Percentiles rank a stretch among this genome's conserved stretches.
Evolutionary conservation across 1,139 yeast genomes (phyloP).

Genomic region (Candida sp.): DNA sequence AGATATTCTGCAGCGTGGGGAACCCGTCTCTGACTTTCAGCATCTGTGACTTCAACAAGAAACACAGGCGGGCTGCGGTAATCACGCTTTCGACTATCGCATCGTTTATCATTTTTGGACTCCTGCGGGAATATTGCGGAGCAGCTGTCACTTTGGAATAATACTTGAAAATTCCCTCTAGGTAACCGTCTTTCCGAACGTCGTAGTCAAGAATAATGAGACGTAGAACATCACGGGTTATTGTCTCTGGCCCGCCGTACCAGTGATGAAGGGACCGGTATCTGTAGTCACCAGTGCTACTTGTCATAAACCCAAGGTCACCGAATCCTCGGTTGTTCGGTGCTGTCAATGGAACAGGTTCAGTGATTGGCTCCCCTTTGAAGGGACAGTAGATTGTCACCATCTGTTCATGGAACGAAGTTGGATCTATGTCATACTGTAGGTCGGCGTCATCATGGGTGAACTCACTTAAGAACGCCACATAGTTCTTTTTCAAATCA

Average conservation of each 20-base stretch:
- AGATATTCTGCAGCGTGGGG: not conserved
- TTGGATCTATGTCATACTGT: not conserved
- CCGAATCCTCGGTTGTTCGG: constrained; percentile 22
- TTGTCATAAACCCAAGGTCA: constrained; percentile 18
- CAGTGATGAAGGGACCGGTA: not conserved
- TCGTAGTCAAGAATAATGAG: constrained; percentile 26
- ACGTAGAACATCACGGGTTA: constrained; percentile 22
- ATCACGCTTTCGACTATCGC: no score
- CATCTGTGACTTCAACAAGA: no score
- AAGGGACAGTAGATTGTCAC: constrained; percentile 20
- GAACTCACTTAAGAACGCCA: not conserved
- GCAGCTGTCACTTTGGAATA: no score
- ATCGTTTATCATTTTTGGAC: no score
- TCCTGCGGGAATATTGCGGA: no score
- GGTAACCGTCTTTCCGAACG: constrained; percentile 8
- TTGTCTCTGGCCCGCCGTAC: not conserved
- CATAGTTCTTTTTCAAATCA: not conserved
- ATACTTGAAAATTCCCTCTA: constrained; percentile 17
- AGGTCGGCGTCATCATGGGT: not conserved
- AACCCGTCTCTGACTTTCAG: no score
- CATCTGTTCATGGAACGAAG: not conserved
- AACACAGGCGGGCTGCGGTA: no score
- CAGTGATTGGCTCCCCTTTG: constrained; percentile 16
- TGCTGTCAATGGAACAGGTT: constrained; percentile 18
- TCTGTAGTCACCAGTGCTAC: not conserved